Evolutionary conservation across 495 filamentous ascomycete species (phyloP), one percentile per base, ranked within the genome.

Genomic region (Penicillium argentinense): DNA sequence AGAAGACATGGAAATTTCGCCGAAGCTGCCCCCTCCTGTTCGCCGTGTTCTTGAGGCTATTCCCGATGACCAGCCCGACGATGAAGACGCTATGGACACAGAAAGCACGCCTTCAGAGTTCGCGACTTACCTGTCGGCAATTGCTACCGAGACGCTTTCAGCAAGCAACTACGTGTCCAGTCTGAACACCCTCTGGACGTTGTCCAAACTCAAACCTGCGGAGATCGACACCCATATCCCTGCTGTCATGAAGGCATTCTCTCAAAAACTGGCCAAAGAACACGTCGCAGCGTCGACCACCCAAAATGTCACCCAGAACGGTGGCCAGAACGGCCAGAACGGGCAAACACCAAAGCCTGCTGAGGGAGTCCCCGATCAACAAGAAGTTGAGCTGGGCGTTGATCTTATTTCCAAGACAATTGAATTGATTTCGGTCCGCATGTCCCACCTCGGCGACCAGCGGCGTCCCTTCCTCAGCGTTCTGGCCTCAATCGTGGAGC

Each of bases 381-480:
- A 88, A 50, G 90, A 95, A 37, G 74, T 87, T 13, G 87, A 95
- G 57, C 81, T 96, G 39, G 90, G 91, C 22, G 90, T 88, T 4
- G 81, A 86, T 32, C 69, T 97, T 36, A 95, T 96, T 54, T 78
- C 95, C 46, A 99, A 97, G 72, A 87, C 91, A 1, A 89, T 97
- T 54, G 91, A 97, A 57, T 80, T 96, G 37, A 86, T 92, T 4
- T 86, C 92, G 0, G 80, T 88, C 41, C 85, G 95, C 39, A 97
- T 99, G 83, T 91, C 91, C 57, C 83, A 84, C 36, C 81, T 99
- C n/a, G 89, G 87, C 7, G 95, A 99, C 51, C 86, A 92, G 57
- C 76, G 95, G 17, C 77, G 95, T 29, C 91, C 92, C 1, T 99
- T 95, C 72, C 75, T 99, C 2, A 96, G 91, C 59, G 91, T 96